Base-by-base conservation (phyloP, 1,284 basidiomycete species). In the Phellinidium pouzarii region DNA sequence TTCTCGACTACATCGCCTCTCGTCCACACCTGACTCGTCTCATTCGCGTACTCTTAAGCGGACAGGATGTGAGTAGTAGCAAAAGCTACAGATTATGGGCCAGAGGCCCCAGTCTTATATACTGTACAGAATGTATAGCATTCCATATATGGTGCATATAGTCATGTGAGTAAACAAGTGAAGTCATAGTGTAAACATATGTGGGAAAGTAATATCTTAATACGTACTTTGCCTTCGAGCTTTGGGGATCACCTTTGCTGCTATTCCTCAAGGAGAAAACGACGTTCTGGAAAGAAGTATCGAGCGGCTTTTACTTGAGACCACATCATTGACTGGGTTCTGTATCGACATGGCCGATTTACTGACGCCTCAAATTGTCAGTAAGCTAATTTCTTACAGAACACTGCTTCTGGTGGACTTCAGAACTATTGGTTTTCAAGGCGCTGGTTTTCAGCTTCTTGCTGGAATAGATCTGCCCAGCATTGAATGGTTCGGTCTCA, bases 341-440 rank as follows among this genome's bases (percentile, higher is more conserved):
- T 48, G 46, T 17, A n/a, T n/a, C n/a, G n/a, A n/a, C n/a, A n/a
- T n/a, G n/a, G 46, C 46, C 23, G 46, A 48, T 38, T 26, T 48
- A 22, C 14, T 48, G 46, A 48, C 36, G 20, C 34, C 36, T 19
- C 6, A 3, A 8, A 36, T 36, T 26, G 36, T 26, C 25, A 25
- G 34, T 37, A 38, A 23, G 26, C 36, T 48, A 20, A n/a, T n/a
- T n/a, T n/a, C n/a, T n/a, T n/a, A n/a, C n/a, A n/a, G n/a, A n/a
- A n/a, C n/a, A n/a, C n/a, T 48, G 22, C 46, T 23, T 14, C 22
- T 48, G 7, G 22, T 48, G 11, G 46, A 48, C 40, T 22, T 48
- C 19, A 8, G 46, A 14, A 38, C 46, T 9, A 36, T 48, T 3
- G 46, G 46, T 14, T 37, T 48, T n/a, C 36, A 36, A 8, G 46